Conservation (phyloP, 495 filamentous ascomycete species). For the Aspergillus affinis region DNA sequence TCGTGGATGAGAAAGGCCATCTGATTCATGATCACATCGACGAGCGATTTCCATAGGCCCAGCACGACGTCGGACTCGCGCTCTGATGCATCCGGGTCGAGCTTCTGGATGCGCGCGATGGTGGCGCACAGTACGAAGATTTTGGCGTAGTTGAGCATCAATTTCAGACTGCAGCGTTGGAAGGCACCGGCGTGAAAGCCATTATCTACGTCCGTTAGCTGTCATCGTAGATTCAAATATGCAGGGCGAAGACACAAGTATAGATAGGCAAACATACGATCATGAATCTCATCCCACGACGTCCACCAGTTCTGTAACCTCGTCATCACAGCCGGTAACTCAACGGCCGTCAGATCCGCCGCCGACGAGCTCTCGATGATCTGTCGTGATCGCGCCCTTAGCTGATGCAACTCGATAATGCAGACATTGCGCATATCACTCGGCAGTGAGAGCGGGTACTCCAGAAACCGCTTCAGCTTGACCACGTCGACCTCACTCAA, state of each 20-base stretch:
- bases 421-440: conserved; percentile 43
- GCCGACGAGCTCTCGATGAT: conserved; percentile 36
- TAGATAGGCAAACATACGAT: conserved; percentile 26
- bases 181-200: conserved; percentile 43
- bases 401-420: conserved; percentile 45
- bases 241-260: background rate
- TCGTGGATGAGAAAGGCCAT: conserved; percentile 37
- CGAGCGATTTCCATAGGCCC: conserved; percentile 39
- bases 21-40: conserved; percentile 40
- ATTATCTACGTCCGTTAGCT: conserved; percentile 26
- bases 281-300: conserved; percentile 46
- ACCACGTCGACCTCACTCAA: conserved; percentile 40
- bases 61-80: conserved; percentile 28
- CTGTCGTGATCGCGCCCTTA: conserved; percentile 36
- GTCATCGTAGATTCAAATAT: background rate
- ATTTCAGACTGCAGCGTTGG: conserved; percentile 41
- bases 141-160: conserved; percentile 41
- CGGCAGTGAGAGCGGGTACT: conserved; percentile 44
- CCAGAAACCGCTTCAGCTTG: conserved; percentile 40
- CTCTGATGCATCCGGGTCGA: conserved; percentile 30
- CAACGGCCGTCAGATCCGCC: conserved; percentile 29
- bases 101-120: conserved; percentile 40
- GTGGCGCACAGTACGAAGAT: conserved; percentile 41
- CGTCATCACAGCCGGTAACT: conserved; percentile 38
- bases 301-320: conserved; percentile 42